Conservation (phyloP, 345 rosid genomes). For the Citrus maxima region DNA sequence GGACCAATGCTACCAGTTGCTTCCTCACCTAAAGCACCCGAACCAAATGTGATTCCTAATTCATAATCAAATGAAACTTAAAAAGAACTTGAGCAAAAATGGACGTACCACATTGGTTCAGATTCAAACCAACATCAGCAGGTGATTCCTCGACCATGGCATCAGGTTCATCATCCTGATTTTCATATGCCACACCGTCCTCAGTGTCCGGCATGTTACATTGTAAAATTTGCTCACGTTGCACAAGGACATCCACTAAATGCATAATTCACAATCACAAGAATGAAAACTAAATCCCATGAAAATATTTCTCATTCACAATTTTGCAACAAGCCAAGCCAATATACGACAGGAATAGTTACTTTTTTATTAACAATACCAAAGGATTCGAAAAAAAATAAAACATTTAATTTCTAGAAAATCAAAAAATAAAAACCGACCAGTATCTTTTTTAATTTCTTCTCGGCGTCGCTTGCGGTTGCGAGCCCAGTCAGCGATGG, state of each 20-base stretch:
- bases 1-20: constrained; percentile 24
- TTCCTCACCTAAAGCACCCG: constrained; percentile 36
- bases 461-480: constrained; percentile 72
- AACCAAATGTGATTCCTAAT: background rate
- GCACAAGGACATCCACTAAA: constrained; percentile 31
- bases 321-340: background rate
- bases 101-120: constrained; percentile 29
- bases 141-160: constrained; percentile 58
- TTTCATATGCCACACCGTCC: constrained; percentile 47
- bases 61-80: background rate
- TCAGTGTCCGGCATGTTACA: constrained; percentile 51
- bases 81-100: background rate
- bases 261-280: background rate
- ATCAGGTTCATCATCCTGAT: constrained; percentile 56
- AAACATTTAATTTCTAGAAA: background rate
- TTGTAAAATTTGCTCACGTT: constrained; percentile 47
- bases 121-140: constrained; percentile 26
- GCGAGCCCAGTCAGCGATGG: constrained; percentile 64
- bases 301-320: background rate
- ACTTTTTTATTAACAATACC: background rate
- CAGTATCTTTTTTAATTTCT: constrained; percentile 46
- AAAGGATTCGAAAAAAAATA: too few species aligned
- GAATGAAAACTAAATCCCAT: background rate
- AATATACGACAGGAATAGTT: background rate
- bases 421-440: constrained; percentile 6